Percentiles rank a stretch among this genome's conserved stretches.
phyloP scores from a whole-genome alignment of 495 filamentous ascomycete species.

The Podospora comata region DNA sequence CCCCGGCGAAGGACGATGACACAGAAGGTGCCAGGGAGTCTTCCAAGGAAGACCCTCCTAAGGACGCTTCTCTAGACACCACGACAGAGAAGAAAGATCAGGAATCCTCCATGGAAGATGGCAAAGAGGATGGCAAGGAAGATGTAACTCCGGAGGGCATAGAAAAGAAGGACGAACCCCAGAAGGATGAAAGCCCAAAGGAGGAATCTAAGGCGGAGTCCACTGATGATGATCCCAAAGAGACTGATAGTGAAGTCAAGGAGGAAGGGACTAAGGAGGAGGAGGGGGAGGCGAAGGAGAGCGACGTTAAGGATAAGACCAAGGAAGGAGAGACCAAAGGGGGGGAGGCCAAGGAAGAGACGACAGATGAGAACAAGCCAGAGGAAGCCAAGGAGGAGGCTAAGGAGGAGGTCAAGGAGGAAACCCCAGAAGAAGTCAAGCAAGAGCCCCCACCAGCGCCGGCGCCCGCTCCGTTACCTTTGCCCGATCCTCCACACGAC shows the following conservation, averaged over 20 bases:
- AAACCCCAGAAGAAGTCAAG: not conserved
- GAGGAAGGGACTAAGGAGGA: not conserved
- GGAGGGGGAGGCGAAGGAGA: not conserved
- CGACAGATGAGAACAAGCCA: not conserved
- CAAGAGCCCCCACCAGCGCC: not conserved
- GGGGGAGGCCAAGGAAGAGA: not conserved
- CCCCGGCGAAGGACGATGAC: not conserved
- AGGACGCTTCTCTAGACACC: not conserved
- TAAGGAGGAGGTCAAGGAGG: not conserved
- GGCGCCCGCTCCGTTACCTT: not conserved
- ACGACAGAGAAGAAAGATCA: not conserved
- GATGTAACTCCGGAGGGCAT: not conserved
- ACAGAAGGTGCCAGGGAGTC: not conserved
- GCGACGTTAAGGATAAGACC: not conserved
- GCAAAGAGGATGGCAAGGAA: not conserved
- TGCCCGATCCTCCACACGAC: not conserved
- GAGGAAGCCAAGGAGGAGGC: constrained; percentile 1
- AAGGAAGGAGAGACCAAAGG: not conserved
- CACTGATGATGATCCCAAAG: not conserved
- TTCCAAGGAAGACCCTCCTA: not conserved
- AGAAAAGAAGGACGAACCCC: not conserved
- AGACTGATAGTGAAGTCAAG: not conserved
- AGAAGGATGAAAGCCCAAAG: not conserved
- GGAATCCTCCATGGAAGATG: not conserved
- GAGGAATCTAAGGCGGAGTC: not conserved